These are phyloP conservation scores for Fragaria ananassa DNA, from an alignment of 306 rosid species.

Conservation along the genomic window DNA sequence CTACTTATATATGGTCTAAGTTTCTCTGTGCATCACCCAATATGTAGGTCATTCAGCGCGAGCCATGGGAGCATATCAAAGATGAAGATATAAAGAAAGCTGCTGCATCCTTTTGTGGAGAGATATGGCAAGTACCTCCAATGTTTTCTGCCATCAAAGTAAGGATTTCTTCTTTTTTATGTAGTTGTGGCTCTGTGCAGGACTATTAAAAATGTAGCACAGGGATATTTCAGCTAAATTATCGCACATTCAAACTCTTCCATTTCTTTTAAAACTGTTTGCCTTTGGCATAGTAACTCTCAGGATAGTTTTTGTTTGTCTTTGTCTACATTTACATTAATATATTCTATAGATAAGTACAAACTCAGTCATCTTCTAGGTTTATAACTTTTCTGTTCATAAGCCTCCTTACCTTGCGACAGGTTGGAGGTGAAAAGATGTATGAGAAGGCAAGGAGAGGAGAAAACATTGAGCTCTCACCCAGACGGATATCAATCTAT, in stretches of 20 bases:
- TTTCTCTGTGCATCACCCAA: slow-evolving; percentile 25
- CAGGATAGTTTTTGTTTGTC: neutral
- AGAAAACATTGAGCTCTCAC: slow-evolving; percentile 90
- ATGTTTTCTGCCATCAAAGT: slow-evolving; percentile 99
- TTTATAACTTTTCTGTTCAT: slow-evolving; percentile 19
- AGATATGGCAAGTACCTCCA: slow-evolving; percentile 99
- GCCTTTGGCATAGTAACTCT: neutral
- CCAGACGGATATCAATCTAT: slow-evolving; percentile 84
- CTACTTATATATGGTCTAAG: neutral
- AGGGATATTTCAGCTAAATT: neutral
- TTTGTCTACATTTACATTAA: neutral
- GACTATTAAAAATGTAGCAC: neutral
- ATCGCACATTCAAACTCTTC: neutral
- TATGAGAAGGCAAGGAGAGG: slow-evolving; percentile 98
- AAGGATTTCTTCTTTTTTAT: slow-evolving; percentile 31
- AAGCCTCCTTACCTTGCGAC: slow-evolving; percentile 17
- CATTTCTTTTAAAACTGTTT: neutral
- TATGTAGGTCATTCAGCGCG: slow-evolving; percentile 92
- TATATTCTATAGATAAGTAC: neutral
- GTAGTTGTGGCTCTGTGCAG: neutral
- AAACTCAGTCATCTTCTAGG: neutral
- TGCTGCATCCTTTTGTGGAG: slow-evolving; percentile 74
- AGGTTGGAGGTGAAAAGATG: slow-evolving; percentile 98
- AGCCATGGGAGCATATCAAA: slow-evolving; percentile 98
- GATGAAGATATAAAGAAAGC: slow-evolving; percentile 74